phyloP scores from a whole-genome alignment of 108 stramenopile genomes.

The Skeletonema grethae region DNA sequence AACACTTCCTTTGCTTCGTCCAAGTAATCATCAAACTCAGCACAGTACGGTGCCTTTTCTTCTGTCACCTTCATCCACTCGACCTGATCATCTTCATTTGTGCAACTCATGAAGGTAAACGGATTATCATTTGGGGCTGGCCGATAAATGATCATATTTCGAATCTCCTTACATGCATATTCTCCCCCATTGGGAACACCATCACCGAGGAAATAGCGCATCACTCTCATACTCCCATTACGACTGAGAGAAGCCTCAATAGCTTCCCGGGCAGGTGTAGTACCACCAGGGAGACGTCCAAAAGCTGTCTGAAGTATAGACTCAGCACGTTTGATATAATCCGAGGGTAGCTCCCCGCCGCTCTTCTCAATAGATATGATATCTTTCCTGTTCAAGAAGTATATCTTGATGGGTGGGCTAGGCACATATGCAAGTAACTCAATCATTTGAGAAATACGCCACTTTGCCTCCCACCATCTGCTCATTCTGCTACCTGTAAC shows the following conservation, averaged over 20 bases:
- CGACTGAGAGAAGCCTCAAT: conserved; percentile 48
- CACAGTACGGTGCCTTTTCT: conserved; percentile 53
- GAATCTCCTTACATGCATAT: conserved; percentile 45
- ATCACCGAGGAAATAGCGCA: conserved; percentile 59
- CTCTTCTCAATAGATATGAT: conserved; percentile 24
- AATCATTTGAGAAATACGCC: conserved; percentile 57
- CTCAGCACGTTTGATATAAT: conserved; percentile 37
- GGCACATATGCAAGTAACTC: conserved; percentile 60
- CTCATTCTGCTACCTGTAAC: conserved; percentile 19
- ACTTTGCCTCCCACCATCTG: conserved; percentile 53
- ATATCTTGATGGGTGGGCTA: conserved; percentile 43
- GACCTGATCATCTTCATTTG: conserved; percentile 51
- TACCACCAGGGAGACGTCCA: conserved; percentile 33
- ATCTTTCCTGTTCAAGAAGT: conserved; percentile 54
- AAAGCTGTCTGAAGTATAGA: conserved; percentile 46
- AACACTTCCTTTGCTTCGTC: conserved; percentile 50
- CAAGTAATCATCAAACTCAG: conserved; percentile 48
- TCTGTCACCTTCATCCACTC: conserved; percentile 67
- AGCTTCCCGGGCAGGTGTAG: conserved; percentile 53
- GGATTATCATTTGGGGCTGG: conserved; percentile 48
- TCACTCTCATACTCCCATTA: conserved; percentile 33
- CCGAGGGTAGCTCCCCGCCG: conserved; percentile 29
- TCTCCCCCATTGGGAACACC: conserved; percentile 58
- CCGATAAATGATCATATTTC: conserved; percentile 39
- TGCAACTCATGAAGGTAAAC: conserved; percentile 60